These are phyloP conservation scores for Phytophthora multivora DNA, from an alignment of 352 stramenopile species.

Conservation along the genomic window DNA sequence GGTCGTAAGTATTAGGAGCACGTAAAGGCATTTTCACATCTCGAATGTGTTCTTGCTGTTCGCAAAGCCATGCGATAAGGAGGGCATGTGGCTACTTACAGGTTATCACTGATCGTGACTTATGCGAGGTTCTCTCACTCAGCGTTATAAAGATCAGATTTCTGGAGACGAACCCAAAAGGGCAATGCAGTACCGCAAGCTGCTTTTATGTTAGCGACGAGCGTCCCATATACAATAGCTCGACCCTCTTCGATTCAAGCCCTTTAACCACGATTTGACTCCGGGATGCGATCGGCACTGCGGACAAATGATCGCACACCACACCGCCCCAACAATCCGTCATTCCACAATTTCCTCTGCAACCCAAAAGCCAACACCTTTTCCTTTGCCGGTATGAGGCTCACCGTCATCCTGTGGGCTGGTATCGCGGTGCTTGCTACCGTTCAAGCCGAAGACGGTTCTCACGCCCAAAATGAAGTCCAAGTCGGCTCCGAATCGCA, in stretches of 20 bases:
- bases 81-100: too few relatives aligned
- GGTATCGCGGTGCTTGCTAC: not conserved
- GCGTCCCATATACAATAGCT: not conserved
- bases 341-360: not conserved
- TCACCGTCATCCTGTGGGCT: not conserved
- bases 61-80: too few relatives aligned
- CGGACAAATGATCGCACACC: not conserved
- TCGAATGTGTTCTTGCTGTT: too few relatives aligned
- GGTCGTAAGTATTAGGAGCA: too few relatives aligned
- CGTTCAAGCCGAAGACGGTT: slow-evolving; percentile 2
- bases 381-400: not conserved
- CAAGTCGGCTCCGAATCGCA: not conserved
- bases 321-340: not conserved
- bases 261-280: not conserved
- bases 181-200: not conserved
- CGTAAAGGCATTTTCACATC: too few relatives aligned
- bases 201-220: not conserved
- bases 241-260: not conserved
- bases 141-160: not conserved
- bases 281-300: not conserved
- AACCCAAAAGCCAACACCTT: not conserved
- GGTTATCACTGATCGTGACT: too few relatives aligned
- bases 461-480: not conserved
- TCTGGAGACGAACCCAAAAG: too few relatives aligned
- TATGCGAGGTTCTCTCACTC: too few relatives aligned